Base-by-base conservation (phyloP, 352 stramenopile species). In the Pythium oligandrum region DNA sequence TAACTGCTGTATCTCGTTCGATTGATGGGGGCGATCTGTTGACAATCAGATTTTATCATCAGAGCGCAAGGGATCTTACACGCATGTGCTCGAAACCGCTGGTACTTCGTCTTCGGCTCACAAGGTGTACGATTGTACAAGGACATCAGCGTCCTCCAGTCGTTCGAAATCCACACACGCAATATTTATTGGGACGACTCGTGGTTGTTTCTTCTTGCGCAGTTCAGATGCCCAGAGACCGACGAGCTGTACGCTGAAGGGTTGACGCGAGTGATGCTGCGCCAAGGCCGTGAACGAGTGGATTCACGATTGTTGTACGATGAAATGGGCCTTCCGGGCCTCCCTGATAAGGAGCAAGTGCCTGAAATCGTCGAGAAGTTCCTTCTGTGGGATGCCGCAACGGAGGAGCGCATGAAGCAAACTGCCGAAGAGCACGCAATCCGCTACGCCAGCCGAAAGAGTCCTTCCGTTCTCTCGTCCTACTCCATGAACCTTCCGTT, bases 401-500 rank as follows among this genome's bases (percentile, higher is more conserved):
- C 73, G 26, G 73, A 83, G 51, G 44, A 57, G 36, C 69, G 69
- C 60, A 88, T 88, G 78, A 86, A 88, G 68, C 31, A 50, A 31
- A 71, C 68, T 3, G 54, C 63, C 26, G 71, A 73, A 11, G 32
- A 44, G 11, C 79, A 82, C 44, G 60, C 67, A 11, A 51, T 63
- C 34, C 35, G 44, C 11, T 79, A 61, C 35, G 58, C 44, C 8
- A 62, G 65, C 48, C 63, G 46, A 17, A 61, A 63, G 40, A 63
- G 65, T 4, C 75, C 73, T 8, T 49, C 61, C 0, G 53, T 80
- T 26, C 53, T 83, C 31, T 83, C 73, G n/a, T 55, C 64, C 26
- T 64, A 83, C 63, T 86, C 75, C n/a, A 86, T 86, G 73, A 86
- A 86, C 64, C 59, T 86, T 40, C 75, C 75, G 0, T 79, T 83